These are phyloP conservation scores for Graphiopsis chlorocephala DNA, from an alignment of 2,329 filamentous ascomycete genomes.

Conservation along the genomic window DNA sequence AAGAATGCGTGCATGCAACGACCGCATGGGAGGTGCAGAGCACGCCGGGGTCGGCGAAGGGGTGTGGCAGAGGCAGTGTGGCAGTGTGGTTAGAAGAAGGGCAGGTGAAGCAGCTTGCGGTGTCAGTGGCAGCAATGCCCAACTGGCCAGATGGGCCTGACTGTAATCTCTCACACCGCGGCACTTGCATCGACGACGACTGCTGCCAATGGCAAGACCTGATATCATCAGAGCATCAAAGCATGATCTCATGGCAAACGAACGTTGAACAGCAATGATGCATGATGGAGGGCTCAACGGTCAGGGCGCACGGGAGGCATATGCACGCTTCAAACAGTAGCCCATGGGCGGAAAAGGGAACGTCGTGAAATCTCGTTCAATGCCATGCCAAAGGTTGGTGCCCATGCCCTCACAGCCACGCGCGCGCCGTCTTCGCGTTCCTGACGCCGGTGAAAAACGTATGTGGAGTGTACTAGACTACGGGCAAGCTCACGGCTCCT, in stretches of 20 bases:
- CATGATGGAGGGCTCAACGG: not conserved
- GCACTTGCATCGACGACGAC: not conserved
- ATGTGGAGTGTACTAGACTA: constrained; percentile 8
- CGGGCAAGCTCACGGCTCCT: constrained; percentile 13
- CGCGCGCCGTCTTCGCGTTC: constrained; percentile 10
- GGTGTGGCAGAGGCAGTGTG: not conserved
- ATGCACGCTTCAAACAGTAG: constrained; percentile 4
- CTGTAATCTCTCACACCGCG: not conserved
- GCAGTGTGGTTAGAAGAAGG: not conserved
- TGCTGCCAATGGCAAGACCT: not conserved
- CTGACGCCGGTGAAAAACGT: constrained; percentile 5
- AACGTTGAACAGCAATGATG: not conserved
- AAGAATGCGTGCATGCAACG: not conserved
- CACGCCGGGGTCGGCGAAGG: not conserved
- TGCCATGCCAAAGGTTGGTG: not conserved
- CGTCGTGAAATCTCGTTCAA: constrained; percentile 5
- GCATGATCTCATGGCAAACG: not conserved
- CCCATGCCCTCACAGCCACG: constrained; percentile 4
- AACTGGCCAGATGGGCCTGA: not conserved
- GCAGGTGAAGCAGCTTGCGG: not conserved
- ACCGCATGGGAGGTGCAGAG: constrained; percentile 2
- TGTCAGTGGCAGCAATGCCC: not conserved
- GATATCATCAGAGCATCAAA: not conserved
- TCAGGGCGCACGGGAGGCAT: not conserved
- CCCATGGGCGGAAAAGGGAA: not conserved